Percentiles rank a stretch among this genome's conserved stretches.
These are phyloP conservation scores for Tolypocladium guangdongense DNA, from an alignment of 2,329 filamentous ascomycete genomes.

Conservation along the genomic window DNA sequence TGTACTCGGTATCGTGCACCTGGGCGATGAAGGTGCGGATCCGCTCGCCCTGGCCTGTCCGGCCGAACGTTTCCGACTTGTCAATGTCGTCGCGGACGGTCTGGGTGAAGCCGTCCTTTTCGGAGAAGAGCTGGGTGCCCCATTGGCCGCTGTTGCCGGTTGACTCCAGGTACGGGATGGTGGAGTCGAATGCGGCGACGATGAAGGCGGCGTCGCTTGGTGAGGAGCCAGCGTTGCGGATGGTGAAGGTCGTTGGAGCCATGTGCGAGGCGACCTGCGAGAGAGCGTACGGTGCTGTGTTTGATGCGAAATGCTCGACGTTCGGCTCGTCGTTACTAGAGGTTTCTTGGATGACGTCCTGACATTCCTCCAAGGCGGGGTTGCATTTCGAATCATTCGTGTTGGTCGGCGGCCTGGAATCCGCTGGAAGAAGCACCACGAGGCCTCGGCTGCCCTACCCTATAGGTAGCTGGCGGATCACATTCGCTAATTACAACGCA, in stretches of 20 bases:
- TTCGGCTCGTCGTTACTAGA: not conserved
- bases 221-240: constrained; percentile 11
- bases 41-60: constrained; percentile 9
- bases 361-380: too few relatives aligned
- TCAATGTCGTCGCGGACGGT: constrained; percentile 9
- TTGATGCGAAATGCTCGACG: not conserved
- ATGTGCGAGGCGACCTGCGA: not conserved
- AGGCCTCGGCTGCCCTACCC: too few relatives aligned
- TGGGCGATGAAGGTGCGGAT: constrained; percentile 18
- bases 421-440: too few relatives aligned
- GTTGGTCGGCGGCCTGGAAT: too few relatives aligned
- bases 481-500: too few relatives aligned
- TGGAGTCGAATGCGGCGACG: constrained; percentile 17
- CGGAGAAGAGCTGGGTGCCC: constrained; percentile 14
- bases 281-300: not conserved
- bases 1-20: constrained; percentile 7
- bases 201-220: constrained; percentile 18
- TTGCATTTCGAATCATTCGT: too few relatives aligned
- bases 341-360: too few relatives aligned
- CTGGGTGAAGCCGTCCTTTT: constrained; percentile 10
- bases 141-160: constrained; percentile 17
- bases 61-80: constrained; percentile 13
- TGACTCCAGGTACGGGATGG: constrained; percentile 14
- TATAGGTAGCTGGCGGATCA: too few relatives aligned
- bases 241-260: constrained; percentile 7